Evolutionary conservation across 2,329 filamentous ascomycete species (phyloP).

Genomic region (Calonectria honghensis): DNA sequence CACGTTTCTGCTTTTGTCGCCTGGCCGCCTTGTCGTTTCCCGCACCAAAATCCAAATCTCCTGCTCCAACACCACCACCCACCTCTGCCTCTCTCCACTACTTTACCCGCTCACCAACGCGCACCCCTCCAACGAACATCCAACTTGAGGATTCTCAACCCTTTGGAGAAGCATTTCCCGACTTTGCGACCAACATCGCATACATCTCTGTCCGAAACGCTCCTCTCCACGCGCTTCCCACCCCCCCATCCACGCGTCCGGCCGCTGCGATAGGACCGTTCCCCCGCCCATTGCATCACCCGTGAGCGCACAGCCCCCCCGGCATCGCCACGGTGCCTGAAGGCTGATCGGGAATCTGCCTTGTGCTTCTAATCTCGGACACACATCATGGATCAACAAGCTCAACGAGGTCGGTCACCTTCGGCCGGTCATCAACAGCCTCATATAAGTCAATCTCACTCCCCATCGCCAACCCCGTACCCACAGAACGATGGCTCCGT

Average conservation of each 20-base stretch:
- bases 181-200: slow-evolving; percentile 46
- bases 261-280: slow-evolving; percentile 54
- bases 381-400: slow-evolving; percentile 65
- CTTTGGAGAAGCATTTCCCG: slow-evolving; percentile 27
- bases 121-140: slow-evolving; percentile 17
- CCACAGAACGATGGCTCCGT: slow-evolving; percentile 68
- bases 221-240: slow-evolving; percentile 48
- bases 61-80: slow-evolving; percentile 35
- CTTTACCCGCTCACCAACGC: slow-evolving; percentile 31
- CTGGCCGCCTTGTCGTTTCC: slow-evolving; percentile 27
- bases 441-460: slow-evolving; percentile 82
- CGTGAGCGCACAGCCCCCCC: slow-evolving; percentile 64
- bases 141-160: slow-evolving; percentile 32
- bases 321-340: slow-evolving; percentile 63
- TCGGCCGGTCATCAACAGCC: slow-evolving; percentile 74
- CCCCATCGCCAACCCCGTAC: slow-evolving; percentile 76
- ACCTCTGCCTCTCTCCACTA: slow-evolving; percentile 26
- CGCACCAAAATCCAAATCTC: slow-evolving; percentile 34
- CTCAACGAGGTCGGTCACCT: slow-evolving; percentile 74
- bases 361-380: slow-evolving; percentile 61
- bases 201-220: slow-evolving; percentile 44
- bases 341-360: slow-evolving; percentile 70
- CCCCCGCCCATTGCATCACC: slow-evolving; percentile 57
- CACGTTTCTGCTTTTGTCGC: slow-evolving; percentile 27
- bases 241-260: slow-evolving; percentile 56